These are phyloP conservation scores for Madurella fahalii DNA, from an alignment of 2,329 filamentous ascomycete species.

Conservation along the genomic window DNA sequence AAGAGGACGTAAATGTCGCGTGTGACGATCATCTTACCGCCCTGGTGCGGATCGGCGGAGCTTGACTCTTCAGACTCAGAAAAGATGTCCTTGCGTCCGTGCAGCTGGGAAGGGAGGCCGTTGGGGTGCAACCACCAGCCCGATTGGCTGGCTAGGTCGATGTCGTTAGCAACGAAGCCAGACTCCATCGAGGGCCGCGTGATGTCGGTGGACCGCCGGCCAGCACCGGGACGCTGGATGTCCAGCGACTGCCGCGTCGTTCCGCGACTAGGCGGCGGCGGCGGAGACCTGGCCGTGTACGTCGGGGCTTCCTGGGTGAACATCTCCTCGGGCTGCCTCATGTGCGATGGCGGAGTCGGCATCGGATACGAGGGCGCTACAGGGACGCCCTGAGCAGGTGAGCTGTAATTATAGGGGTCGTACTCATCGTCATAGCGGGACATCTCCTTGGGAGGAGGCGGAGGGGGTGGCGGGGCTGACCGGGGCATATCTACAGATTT, in stretches of 20 bases:
- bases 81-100: constrained; percentile 77
- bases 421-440: constrained; percentile 57
- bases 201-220: constrained; percentile 67
- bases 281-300: constrained; percentile 41
- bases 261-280: constrained; percentile 34
- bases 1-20: constrained; percentile 86
- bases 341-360: constrained; percentile 33
- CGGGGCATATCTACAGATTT: constrained; percentile 68
- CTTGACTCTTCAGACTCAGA: constrained; percentile 77
- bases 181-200: constrained; percentile 70
- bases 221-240: constrained; percentile 47
- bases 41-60: constrained; percentile 54
- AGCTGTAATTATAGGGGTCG: constrained; percentile 59
- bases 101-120: constrained; percentile 73
- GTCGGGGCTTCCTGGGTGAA: constrained; percentile 46
- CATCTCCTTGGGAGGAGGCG: constrained; percentile 47
- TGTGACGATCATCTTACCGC: constrained; percentile 66
- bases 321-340: constrained; percentile 42
- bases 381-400: constrained; percentile 30
- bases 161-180: constrained; percentile 80
- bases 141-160: constrained; percentile 70
- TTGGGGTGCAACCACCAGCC: constrained; percentile 87
- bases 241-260: constrained; percentile 60
- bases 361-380: constrained; percentile 30
- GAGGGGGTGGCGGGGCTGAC: constrained; percentile 63